Base-by-base conservation (phyloP, 1,139 yeast genomes). In the Yamadazyma jaroonii region DNA sequence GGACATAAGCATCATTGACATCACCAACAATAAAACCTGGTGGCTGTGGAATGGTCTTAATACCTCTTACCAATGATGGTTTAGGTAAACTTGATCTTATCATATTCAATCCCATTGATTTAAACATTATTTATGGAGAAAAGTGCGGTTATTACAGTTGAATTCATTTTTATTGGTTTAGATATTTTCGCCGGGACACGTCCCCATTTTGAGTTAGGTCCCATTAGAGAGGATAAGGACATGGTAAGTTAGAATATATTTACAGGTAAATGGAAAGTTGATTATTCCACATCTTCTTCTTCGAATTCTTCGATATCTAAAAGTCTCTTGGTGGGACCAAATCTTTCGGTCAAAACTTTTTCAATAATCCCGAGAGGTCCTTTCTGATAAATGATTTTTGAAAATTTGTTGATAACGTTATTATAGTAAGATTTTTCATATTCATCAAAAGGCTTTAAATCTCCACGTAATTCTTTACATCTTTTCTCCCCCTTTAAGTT, bases 1-100 rank as follows among this genome's bases (percentile, higher is more conserved):
- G 68, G 34, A 75, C 74, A 48, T 77, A 80, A 5, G 96, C 84
- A 43, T 89, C 96, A 61, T 89, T 89, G 36, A 85, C 90, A 15
- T 83, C 76, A 12, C 94, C 95, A 26, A 72, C 74, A 39, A 84
- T 74, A 49, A 71, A 64, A 9, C 90, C 90, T 31, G 86, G 79
- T 12, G 88, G 88, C 56, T 81, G 85, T 35, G 74, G 74, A 42
- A 70, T 80, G 34, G 62, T 59, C 44, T 61, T 61, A 37, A 59
- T 45, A 14, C 63, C 62, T 47, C 64, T 57, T 27, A 52, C 41
- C 35, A 57, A 46, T 53, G 34, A 31, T 35, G 11, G 49, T 36
- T 45, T 50, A 52, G 45, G 46, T 45, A 32, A 52, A 17, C 20
- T 17, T 17, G 20, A 17, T 17, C 20, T 17, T 17, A 17, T 17